Percentiles rank a stretch among this genome's conserved stretches.
phyloP scores from a whole-genome alignment of 495 filamentous ascomycete genomes.

The Hypoxylon perforatum region DNA sequence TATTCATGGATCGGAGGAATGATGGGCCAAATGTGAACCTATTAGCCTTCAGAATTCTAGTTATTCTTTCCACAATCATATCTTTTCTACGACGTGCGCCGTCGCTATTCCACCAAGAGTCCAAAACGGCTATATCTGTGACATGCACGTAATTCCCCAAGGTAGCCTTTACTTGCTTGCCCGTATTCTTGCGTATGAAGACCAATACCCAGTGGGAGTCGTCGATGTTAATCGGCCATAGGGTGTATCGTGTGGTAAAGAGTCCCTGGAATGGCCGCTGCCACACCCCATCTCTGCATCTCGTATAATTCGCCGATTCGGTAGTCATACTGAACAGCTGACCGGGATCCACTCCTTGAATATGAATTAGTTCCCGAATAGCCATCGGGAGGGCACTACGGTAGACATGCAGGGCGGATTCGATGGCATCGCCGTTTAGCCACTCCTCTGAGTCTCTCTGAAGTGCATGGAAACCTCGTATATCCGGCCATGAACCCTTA shows the following conservation, averaged over 20 bases:
- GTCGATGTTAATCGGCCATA: constrained; percentile 33
- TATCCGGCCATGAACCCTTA: no score
- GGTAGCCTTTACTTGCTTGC: not conserved
- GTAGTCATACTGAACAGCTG: no score
- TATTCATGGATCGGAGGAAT: constrained; percentile 1
- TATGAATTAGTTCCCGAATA: no score
- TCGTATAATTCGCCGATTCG: not conserved
- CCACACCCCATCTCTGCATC: not conserved
- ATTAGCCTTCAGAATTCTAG: not conserved
- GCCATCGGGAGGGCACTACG: no score
- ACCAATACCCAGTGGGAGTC: constrained; percentile 36
- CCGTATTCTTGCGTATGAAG: constrained; percentile 28
- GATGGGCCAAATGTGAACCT: constrained; percentile 14
- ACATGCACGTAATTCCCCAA: constrained; percentile 12
- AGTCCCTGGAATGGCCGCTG: not conserved
- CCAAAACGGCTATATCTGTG: constrained; percentile 22
- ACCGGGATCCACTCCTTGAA: no score
- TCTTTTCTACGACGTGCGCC: not conserved
- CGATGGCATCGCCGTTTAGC: no score
- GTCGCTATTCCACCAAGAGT: not conserved
- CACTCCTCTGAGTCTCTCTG: no score
- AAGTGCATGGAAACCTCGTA: no score
- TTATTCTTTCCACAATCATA: constrained; percentile 2
- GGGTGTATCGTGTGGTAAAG: constrained; percentile 19
- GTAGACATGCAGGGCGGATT: no score